A percentile compares a stretch with the other conserved stretches of the same genome.
These are phyloP conservation scores for Cucurbitaria berberidis DNA, from an alignment of 2,329 filamentous ascomycete genomes.

Conservation along the genomic window DNA sequence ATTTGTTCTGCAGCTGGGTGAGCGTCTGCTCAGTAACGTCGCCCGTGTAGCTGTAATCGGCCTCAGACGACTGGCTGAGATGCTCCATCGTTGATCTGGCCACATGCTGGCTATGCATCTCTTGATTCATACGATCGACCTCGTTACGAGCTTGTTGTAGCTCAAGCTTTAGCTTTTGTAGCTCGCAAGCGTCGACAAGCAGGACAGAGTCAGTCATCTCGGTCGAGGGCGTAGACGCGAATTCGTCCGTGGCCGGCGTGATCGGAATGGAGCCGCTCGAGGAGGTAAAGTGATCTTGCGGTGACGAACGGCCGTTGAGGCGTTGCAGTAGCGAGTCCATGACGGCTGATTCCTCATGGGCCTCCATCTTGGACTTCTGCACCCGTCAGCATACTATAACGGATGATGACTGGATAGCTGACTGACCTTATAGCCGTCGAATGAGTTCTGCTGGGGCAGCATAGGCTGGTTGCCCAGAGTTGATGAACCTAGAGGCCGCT, in stretches of 20 bases:
- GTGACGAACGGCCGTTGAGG: constrained; percentile 63
- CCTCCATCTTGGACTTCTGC: constrained; percentile 57
- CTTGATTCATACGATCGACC: constrained; percentile 73
- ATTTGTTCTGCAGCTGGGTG: constrained; percentile 57
- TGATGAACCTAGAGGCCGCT: constrained; percentile 49
- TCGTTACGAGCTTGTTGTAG: constrained; percentile 73
- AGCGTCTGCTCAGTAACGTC: constrained; percentile 60
- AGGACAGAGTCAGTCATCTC: constrained; percentile 32
- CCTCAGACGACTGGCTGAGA: constrained; percentile 58
- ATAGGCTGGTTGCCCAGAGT: constrained; percentile 40
- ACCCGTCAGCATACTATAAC: constrained; percentile 41
- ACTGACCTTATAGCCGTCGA: constrained; percentile 44
- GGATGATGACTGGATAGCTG: neutral
- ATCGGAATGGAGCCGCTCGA: constrained; percentile 67
- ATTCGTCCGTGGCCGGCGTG: constrained; percentile 65
- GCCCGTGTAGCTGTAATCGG: constrained; percentile 53
- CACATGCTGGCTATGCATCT: constrained; percentile 70
- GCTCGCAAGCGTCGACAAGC: constrained; percentile 60
- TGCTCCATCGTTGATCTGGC: constrained; percentile 66
- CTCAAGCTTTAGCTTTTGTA: constrained; percentile 72
- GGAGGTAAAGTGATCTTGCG: constrained; percentile 62
- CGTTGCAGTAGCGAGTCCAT: constrained; percentile 73
- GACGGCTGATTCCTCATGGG: constrained; percentile 34
- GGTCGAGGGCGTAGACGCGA: constrained; percentile 45
- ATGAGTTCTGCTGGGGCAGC: constrained; percentile 24